A percentile compares a stretch with the other conserved stretches of the same genome.
These are phyloP conservation scores for Euphrasia confusa DNA, from an alignment of 257 asterid species.

Conservation along the genomic window DNA sequence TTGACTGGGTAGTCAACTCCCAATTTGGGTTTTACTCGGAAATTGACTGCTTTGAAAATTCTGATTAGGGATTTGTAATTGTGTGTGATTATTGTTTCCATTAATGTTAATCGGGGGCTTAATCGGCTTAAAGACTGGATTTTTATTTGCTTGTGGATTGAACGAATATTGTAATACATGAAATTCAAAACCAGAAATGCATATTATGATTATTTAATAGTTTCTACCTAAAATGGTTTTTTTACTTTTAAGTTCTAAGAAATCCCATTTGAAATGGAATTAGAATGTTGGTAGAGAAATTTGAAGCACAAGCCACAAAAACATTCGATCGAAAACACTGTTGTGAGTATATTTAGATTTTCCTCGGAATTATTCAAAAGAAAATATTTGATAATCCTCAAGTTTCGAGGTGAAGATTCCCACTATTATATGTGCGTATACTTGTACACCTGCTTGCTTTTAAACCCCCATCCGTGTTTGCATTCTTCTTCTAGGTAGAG, in stretches of 20 bases:
- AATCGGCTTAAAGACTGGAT: constrained; percentile 19
- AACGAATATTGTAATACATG: background rate
- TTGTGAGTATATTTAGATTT: background rate
- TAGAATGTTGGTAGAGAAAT: background rate
- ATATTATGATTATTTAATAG: background rate
- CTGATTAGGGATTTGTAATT: background rate
- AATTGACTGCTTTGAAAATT: constrained; percentile 15
- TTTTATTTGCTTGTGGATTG: constrained; percentile 14
- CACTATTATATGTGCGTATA: background rate
- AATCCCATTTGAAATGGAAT: background rate
- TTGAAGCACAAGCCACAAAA: background rate
- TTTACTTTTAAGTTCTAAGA: constrained; percentile 9
- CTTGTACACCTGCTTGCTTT: background rate
- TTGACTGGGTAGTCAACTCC: background rate
- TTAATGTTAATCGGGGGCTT: constrained; percentile 16
- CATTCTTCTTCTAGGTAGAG: constrained; percentile 54
- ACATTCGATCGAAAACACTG: background rate
- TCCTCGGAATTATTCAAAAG: too few relatives aligned
- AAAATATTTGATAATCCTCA: too few relatives aligned
- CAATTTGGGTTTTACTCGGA: background rate
- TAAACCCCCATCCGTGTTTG: background rate
- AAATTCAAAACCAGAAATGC: background rate
- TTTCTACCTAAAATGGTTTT: background rate
- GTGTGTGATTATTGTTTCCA: background rate
- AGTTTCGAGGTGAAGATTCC: too few relatives aligned